Conservation (phyloP, 306 rosid genomes). For the Herpetospermum pedunculosum region DNA sequence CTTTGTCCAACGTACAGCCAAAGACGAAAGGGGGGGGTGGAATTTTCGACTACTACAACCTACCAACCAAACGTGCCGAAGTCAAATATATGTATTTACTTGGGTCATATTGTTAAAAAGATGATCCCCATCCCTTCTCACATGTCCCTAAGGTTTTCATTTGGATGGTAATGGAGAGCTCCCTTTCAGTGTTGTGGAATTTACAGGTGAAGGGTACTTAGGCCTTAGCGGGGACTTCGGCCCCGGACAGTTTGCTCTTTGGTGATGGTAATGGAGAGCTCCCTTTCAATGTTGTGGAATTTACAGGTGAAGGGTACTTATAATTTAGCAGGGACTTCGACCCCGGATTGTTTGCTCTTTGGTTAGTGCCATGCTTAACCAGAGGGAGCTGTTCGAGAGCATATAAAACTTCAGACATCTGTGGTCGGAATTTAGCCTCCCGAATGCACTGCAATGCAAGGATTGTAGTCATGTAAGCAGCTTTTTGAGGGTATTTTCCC, state of each 20-base stretch:
- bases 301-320: slow-evolving; percentile 16
- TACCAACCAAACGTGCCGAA: not conserved
- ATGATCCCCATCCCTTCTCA: not conserved
- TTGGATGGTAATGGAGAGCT: slow-evolving; percentile 9
- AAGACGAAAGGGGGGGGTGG: not conserved
- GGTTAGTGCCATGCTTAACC: not conserved
- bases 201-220: slow-evolving; percentile 16
- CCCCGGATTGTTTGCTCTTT: slow-evolving; percentile 11
- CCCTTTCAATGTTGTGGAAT: slow-evolving; percentile 6
- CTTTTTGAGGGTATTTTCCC: slow-evolving; percentile 67
- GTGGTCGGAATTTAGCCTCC: slow-evolving; percentile 62
- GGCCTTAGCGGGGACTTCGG: slow-evolving; percentile 22
- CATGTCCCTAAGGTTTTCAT: slow-evolving; percentile 4
- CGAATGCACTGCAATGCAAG: slow-evolving; percentile 54
- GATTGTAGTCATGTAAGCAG: slow-evolving; percentile 52
- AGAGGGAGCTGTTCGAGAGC: slow-evolving; percentile 29
- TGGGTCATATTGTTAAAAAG: not conserved
- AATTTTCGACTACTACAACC: not conserved
- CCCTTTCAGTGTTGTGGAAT: slow-evolving; percentile 6
- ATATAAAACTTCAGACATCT: slow-evolving; percentile 52
- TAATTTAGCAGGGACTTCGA: slow-evolving; percentile 21
- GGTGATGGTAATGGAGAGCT: slow-evolving; percentile 9
- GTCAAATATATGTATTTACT: not conserved
- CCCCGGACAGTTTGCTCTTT: slow-evolving; percentile 11
- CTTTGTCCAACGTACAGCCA: no score